Evolutionary conservation across 1,284 basidiomycete species (phyloP).

Genomic region (Psilocybe mexicana): DNA sequence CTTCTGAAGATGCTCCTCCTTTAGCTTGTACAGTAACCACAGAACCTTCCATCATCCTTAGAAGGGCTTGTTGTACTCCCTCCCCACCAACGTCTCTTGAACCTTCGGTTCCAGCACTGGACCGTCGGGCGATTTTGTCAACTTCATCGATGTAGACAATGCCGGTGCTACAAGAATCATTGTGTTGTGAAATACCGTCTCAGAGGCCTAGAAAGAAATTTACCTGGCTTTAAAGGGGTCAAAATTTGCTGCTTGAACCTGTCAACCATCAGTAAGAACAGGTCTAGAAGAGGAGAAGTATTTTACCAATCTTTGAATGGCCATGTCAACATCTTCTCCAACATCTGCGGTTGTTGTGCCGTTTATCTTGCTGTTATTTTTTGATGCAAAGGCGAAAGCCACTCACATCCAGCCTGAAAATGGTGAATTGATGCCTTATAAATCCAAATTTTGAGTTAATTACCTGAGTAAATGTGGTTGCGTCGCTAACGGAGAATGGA

Average conservation of each 20-base stretch:
- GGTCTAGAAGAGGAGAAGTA: not conserved
- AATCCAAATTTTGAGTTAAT: not conserved
- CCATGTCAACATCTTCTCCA: constrained; percentile 92
- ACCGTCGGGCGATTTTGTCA: constrained; percentile 86
- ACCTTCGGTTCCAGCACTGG: constrained; percentile 63
- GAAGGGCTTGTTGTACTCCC: constrained; percentile 91
- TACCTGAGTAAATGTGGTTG: constrained; percentile 83
- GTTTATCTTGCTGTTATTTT: not conserved
- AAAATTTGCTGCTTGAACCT: constrained; percentile 86
- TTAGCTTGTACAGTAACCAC: constrained; percentile 81
- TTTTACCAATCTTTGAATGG: constrained; percentile 76
- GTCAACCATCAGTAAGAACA: constrained; percentile 5
- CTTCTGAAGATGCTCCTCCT: constrained; percentile 47
- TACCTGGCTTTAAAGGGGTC: constrained; percentile 82
- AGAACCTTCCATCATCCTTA: constrained; percentile 93
- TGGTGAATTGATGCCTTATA: not conserved
- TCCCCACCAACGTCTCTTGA: constrained; percentile 93
- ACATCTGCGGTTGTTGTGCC: constrained; percentile 60
- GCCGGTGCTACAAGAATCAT: constrained; percentile 58
- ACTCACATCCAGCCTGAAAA: constrained; percentile 75
- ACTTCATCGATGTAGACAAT: constrained; percentile 97
- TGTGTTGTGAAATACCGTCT: constrained; percentile 10
- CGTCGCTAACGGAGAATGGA: constrained; percentile 87
- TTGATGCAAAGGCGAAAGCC: constrained; percentile 6
- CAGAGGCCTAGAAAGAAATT: not conserved